Percentiles rank a stretch among this genome's conserved stretches.
phyloP scores from a whole-genome alignment of 306 rosid species.

The Cicer chorassanicum region DNA sequence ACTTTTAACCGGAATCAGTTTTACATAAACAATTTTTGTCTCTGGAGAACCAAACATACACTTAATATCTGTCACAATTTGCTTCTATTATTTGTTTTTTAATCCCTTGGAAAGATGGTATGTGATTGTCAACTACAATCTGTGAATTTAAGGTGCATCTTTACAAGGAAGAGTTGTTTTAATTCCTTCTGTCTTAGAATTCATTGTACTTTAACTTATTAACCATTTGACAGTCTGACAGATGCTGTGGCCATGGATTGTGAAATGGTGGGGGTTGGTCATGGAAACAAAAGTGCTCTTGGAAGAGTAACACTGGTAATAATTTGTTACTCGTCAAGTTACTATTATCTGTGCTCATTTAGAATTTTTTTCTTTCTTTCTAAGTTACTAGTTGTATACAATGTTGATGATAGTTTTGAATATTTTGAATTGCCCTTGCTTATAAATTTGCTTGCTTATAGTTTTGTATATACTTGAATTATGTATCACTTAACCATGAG shows the following conservation, averaged over 20 bases:
- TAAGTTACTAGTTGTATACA: slow-evolving; percentile 6
- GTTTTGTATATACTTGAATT: no score
- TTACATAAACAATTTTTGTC: no score
- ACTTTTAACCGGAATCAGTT: no score
- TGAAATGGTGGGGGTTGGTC: slow-evolving; percentile 96
- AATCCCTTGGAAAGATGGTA: neutral
- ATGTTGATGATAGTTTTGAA: neutral
- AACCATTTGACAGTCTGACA: slow-evolving; percentile 77
- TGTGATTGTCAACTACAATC: neutral
- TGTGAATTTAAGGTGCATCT: slow-evolving; percentile 26
- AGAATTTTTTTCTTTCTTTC: neutral
- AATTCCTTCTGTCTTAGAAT: slow-evolving; percentile 23
- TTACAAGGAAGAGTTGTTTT: neutral
- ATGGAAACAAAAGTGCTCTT: slow-evolving; percentile 92
- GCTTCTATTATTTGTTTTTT: neutral
- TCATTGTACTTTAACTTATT: slow-evolving; percentile 37
- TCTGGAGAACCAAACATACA: no score
- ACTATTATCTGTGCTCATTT: neutral
- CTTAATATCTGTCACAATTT: neutral
- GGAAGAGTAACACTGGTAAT: slow-evolving; percentile 89
- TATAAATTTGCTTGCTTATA: no score
- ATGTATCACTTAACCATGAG: no score
- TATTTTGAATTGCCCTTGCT: no score
- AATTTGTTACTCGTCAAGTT: slow-evolving; percentile 42
- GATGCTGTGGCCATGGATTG: slow-evolving; percentile 93